These are phyloP conservation scores for Kalaharituber pfeilii DNA, from an alignment of 2,329 filamentous ascomycete genomes.

Conservation along the genomic window DNA sequence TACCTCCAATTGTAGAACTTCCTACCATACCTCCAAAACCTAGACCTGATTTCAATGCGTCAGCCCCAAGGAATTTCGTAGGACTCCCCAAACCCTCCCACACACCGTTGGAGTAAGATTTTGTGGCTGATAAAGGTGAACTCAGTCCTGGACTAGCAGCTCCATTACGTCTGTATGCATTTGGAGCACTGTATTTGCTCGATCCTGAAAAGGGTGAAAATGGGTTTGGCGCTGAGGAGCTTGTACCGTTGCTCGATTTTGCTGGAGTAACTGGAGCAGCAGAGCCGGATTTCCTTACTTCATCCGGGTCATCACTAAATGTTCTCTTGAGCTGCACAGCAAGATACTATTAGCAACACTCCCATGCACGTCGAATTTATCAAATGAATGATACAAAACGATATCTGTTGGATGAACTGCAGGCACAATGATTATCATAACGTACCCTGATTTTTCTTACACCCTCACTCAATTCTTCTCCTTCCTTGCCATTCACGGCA, in stretches of 20 bases:
- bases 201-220: not conserved
- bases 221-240: not conserved
- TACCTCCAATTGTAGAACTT: not conserved
- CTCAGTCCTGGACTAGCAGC: not conserved
- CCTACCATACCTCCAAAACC: not conserved
- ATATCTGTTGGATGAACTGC: too few relatives aligned
- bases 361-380: too few relatives aligned
- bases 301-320: not conserved
- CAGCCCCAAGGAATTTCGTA: not conserved
- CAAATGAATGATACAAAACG: too few relatives aligned
- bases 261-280: not conserved
- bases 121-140: not conserved
- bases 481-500: slow-evolving; percentile 53
- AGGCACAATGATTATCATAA: not conserved
- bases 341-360: not conserved
- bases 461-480: slow-evolving; percentile 61
- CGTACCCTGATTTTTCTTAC: slow-evolving; percentile 66
- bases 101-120: not conserved
- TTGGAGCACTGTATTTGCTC: not conserved
- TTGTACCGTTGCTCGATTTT: not conserved
- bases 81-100: not conserved
- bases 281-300: not conserved
- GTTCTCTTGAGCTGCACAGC: not conserved
- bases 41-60: not conserved
- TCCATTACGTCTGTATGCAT: not conserved